These are phyloP conservation scores for Laguncularia racemosa DNA, from an alignment of 345 rosid genomes.

Conservation along the genomic window DNA sequence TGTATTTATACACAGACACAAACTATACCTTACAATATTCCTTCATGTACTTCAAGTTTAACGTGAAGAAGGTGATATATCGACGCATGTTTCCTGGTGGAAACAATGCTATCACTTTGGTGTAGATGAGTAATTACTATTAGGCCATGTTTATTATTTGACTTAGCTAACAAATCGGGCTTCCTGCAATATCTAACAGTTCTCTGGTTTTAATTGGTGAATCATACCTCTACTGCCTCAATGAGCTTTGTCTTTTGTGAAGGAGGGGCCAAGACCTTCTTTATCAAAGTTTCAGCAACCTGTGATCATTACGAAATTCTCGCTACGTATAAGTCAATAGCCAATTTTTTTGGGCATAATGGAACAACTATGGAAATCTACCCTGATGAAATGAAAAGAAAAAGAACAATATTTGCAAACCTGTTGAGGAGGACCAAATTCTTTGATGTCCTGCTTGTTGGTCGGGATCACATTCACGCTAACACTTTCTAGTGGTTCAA, in stretches of 20 bases:
- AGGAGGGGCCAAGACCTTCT: slow-evolving; percentile 76
- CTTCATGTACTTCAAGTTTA: too few species aligned
- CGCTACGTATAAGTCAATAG: too few species aligned
- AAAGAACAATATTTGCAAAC: slow-evolving; percentile 19
- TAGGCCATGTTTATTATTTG: too few species aligned
- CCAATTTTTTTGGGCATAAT: too few species aligned
- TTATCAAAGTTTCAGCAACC: slow-evolving; percentile 81
- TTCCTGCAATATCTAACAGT: neutral
- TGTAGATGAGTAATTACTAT: too few species aligned
- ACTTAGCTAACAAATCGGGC: too few species aligned
- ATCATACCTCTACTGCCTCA: slow-evolving; percentile 60
- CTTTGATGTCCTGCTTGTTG: slow-evolving; percentile 62
- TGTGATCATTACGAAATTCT: slow-evolving; percentile 22
- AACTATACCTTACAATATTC: too few species aligned
- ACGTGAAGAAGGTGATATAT: too few species aligned
- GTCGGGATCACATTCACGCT: slow-evolving; percentile 66
- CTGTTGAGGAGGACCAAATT: slow-evolving; percentile 81
- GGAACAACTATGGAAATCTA: neutral
- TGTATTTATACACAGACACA: too few species aligned
- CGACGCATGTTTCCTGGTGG: too few species aligned
- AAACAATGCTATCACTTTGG: too few species aligned
- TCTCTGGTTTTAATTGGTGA: slow-evolving; percentile 2
- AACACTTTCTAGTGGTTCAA: slow-evolving; percentile 88
- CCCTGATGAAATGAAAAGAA: neutral
- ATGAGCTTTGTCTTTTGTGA: slow-evolving; percentile 72